phyloP scores from a whole-genome alignment of 257 asterid species.

The Solanum peruvianum region DNA sequence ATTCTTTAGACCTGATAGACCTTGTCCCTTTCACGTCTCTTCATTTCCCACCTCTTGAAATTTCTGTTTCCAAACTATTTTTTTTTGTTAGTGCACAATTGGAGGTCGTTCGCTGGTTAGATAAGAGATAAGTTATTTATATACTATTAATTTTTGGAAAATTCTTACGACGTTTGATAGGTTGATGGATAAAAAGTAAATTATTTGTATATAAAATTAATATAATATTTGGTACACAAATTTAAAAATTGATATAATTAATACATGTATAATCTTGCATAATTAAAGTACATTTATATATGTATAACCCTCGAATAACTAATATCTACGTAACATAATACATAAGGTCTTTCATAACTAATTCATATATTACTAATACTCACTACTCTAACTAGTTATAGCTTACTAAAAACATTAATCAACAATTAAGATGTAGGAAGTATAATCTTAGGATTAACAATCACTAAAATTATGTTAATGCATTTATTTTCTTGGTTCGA shows the following conservation, averaged over 20 bases:
- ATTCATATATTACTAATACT: too few species aligned
- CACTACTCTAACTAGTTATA: background rate
- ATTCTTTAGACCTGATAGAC: background rate
- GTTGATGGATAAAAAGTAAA: too few species aligned
- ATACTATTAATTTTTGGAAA: too few species aligned
- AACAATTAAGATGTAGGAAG: background rate
- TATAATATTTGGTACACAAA: too few species aligned
- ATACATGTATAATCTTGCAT: background rate
- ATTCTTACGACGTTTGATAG: rapidly evolving
- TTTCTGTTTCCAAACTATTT: background rate
- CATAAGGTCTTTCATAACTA: too few species aligned
- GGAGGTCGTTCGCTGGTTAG: background rate
- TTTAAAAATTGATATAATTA: too few species aligned
- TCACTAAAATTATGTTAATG: background rate
- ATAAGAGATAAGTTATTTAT: too few species aligned
- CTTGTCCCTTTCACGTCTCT: background rate
- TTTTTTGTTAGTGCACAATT: background rate
- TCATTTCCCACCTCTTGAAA: background rate
- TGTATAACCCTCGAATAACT: background rate
- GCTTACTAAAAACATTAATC: background rate
- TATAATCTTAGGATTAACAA: background rate
- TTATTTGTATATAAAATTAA: too few species aligned
- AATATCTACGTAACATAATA: too few species aligned
- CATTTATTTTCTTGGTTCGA: background rate
- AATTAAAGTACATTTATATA: background rate